Conservation (phyloP, 108 stramenopile species). For the Mediolabrus comicus region DNA sequence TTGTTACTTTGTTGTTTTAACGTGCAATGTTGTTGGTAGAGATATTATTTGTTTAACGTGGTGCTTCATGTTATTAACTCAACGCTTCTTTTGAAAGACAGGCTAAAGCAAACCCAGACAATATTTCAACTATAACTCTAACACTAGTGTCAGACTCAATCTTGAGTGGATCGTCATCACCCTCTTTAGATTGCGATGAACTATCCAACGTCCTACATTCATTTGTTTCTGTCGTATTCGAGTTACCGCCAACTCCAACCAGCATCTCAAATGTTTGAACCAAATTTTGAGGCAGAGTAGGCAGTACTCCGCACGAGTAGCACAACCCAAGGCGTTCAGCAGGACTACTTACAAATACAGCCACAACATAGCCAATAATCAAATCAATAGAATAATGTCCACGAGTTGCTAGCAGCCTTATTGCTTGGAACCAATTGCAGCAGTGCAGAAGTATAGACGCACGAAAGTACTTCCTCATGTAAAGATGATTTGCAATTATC, state of each 20-base stretch:
- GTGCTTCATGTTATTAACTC: too few relatives aligned
- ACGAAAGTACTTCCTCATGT: conserved; percentile 4
- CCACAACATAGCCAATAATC: conserved; percentile 52
- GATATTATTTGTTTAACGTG: too few relatives aligned
- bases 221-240: neutral
- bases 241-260: conserved; percentile 13
- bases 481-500: conserved; percentile 48
- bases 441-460: conserved; percentile 25
- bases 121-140: conserved; percentile 8
- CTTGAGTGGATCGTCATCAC: neutral
- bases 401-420: conserved; percentile 49
- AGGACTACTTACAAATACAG: conserved; percentile 33
- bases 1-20: too few relatives aligned
- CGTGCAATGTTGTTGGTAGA: too few relatives aligned
- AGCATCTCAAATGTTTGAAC: conserved; percentile 26
- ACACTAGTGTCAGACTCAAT: conserved; percentile 16
- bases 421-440: conserved; percentile 39
- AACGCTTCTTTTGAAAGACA: too few relatives aligned
- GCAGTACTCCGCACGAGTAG: conserved; percentile 24
- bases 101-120: neutral
- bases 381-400: conserved; percentile 65
- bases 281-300: neutral
- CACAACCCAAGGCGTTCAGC: neutral
- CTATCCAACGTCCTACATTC: neutral
- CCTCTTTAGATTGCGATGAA: neutral